Evolutionary conservation across 1,284 basidiomycete genomes (phyloP).

Genomic region (Sanghuangporus baumii): DNA sequence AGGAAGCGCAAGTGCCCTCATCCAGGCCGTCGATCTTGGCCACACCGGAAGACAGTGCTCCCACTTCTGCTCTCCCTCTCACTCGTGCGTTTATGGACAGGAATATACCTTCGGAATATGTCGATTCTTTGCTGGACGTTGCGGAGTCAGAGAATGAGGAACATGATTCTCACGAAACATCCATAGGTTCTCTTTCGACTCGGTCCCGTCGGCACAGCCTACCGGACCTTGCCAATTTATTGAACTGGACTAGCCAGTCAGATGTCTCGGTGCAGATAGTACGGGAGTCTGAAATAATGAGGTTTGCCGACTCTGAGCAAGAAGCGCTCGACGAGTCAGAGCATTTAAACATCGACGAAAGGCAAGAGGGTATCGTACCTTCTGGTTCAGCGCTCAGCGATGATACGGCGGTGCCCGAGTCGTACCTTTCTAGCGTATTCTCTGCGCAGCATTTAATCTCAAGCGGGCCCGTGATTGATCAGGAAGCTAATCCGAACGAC

Average conservation of each 20-base stretch:
- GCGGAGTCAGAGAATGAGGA: background rate
- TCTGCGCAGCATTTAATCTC: background rate
- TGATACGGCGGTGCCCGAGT: background rate
- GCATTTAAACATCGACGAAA: background rate
- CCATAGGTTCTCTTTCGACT: background rate
- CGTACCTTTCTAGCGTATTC: background rate
- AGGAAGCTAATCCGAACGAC: background rate
- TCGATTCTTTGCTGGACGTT: background rate
- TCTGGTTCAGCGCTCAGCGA: background rate
- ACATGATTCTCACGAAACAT: background rate
- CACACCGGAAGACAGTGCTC: background rate
- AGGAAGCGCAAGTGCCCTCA: background rate
- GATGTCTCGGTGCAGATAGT: background rate
- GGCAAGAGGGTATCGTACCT: background rate
- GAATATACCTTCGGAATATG: conserved; percentile 1
- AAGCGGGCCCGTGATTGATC: background rate
- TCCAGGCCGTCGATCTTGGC: conserved; percentile 3
- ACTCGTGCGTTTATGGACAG: conserved; percentile 16
- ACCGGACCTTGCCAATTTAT: background rate
- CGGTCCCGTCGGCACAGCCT: background rate
- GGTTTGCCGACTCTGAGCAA: background rate
- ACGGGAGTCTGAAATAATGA: background rate
- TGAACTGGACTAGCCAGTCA: background rate
- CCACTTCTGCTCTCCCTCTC: conserved; percentile 7
- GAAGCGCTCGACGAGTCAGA: background rate